Evolutionary conservation across 2,329 filamentous ascomycete genomes (phyloP), one percentile per base, ranked within the genome.

Genomic region (Colletotrichum godetiae): DNA sequence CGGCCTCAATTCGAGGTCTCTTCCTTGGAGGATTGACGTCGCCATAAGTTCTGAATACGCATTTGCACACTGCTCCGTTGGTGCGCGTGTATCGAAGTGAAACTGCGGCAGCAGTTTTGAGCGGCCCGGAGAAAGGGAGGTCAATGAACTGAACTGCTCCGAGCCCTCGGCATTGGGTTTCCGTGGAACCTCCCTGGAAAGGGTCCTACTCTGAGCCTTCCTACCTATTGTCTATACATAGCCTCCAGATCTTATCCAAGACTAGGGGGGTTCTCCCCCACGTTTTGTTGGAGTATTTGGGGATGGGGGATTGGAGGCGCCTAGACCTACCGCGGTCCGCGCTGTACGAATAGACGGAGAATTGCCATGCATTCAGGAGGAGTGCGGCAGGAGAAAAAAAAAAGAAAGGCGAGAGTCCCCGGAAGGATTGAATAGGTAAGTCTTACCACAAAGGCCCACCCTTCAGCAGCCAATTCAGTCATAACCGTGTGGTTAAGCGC

Each of bases 21-120:
- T 63, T 63, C 53, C 58, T 37, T 59, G 22, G 5, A 8, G 57
- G 35, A 8, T n/a, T 49, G 29, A 52, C 37, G 22, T 68, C 64
- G 64, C 24, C 57, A 58, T 49, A 58, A 52, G 58, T 58, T 53
- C 64, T 37, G 52, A 35, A 68, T 42, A 63, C 31, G 52, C 58
- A 63, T 37, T 19, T 42, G 19, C 37, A 42, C 7, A 42, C 8
- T 42, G 13, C 65, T 58, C 58, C 58, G 58, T 55, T 72, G 58
- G 65, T 72, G 69, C 65, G 69, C 58, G 12, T 72, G 69, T 63
- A 46, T 63, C 42, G 52, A 35, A 52, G 15, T 64, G 65, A 63
- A 58, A 72, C 53, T 52, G 46, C 46, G 24, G 56, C 24, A 12
- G 35, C 46, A 49, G 13, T 11, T 53, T 67, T 27, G 52, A 55